Evolutionary conservation across 2,329 filamentous ascomycete species (phyloP), one percentile per base, ranked within the genome.

Genomic region (Diaporthe citriasiana): DNA sequence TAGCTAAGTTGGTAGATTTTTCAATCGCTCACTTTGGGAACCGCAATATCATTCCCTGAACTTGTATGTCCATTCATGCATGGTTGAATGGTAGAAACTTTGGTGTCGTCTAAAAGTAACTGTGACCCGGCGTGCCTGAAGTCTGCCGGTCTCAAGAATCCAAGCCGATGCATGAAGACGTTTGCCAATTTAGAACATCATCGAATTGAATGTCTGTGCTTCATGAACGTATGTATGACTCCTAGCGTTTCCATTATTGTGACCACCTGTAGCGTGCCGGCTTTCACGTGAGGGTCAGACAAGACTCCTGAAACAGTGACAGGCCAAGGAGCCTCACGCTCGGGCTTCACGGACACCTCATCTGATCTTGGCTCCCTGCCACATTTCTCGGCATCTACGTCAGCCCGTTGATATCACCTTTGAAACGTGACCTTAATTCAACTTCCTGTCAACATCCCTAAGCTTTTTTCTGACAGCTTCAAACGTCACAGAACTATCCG

Each of bases 351-450:
- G 45, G 60, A 66, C 60, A 10, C 19, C 60, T 51, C 45, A 50
- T 66, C 60, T 66, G 60, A 66, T 66, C 42, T 51, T 51, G 60
- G 42, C 60, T 66, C 60, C 30, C 27, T 50, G 42, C 60, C 17
- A 38, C 30, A 12, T 7, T 33, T 27, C 60, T 66, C 42, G 60
- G 60, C 60, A 51, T 30, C 42, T 25, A 66, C 30, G 60, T 66
- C 27, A 66, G 30, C 30, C 60, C 30, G 19, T 51, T 38, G 42
- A 38, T 25, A 51, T 50, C 42, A 50, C 42, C 3, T 66, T 51
- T 50, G 60, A 66, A 66, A 66, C 60, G 8, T 47, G 42, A 66
- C 45, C 30, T 50, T 38, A 66, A 17, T 66, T 35, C 27, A 66
- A 50, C 60, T 22, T 38, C n/a, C 30, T 22, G 25, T 47, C 42